These are phyloP conservation scores for Colletotrichum sp. DNA, from an alignment of 2,329 filamentous ascomycete genomes.

Conservation along the genomic window DNA sequence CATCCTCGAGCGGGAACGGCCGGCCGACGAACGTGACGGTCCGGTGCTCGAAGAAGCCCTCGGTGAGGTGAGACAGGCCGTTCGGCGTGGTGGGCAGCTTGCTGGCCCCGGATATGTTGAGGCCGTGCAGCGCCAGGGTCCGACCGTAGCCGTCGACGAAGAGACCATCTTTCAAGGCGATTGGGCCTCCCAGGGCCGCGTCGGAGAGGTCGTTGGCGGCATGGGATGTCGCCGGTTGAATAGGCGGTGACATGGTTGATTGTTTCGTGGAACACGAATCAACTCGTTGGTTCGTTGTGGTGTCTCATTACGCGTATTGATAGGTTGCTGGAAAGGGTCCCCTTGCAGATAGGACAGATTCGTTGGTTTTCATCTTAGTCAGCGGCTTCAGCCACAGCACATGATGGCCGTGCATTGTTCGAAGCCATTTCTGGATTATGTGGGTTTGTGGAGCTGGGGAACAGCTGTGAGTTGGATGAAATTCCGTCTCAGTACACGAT, in stretches of 20 bases:
- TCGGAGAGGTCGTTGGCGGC: conserved; percentile 39
- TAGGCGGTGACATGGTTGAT: neutral
- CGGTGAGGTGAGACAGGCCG: conserved; percentile 42
- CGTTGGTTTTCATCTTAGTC: neutral
- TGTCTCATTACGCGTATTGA: neutral
- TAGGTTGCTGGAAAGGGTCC: neutral
- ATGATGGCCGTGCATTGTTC: neutral
- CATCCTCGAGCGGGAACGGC: conserved; percentile 42
- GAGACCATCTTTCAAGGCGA: conserved; percentile 30
- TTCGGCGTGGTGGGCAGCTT: conserved; percentile 42
- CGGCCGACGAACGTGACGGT: conserved; percentile 42
- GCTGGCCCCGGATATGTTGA: conserved; percentile 46
- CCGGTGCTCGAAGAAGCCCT: conserved; percentile 44
- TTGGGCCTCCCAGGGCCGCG: conserved; percentile 35
- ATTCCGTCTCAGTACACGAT: neutral
- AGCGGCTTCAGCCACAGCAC: neutral
- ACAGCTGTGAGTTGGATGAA: neutral
- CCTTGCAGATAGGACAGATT: neutral
- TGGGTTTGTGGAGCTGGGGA: neutral
- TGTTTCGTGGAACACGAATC: neutral
- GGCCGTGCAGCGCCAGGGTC: conserved; percentile 42
- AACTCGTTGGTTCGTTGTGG: neutral
- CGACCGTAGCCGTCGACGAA: conserved; percentile 43
- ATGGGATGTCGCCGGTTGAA: neutral
- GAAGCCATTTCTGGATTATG: neutral